Evolutionary conservation across 805 yeast species (phyloP).

Genomic region (Candida dendrica): DNA sequence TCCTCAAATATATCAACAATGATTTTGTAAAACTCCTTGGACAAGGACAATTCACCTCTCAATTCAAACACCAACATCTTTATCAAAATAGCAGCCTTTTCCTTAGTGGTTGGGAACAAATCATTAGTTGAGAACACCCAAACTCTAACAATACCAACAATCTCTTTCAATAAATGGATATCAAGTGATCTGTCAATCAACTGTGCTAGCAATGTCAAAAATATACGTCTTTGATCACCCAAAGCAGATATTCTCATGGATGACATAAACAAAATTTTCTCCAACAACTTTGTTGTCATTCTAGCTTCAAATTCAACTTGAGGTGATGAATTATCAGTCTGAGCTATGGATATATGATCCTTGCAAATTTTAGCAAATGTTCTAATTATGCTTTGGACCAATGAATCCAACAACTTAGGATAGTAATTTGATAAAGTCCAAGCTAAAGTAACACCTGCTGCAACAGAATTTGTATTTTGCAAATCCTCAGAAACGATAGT

Average conservation of each 20-base stretch:
- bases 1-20: slow-evolving; percentile 85
- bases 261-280: slow-evolving; percentile 68
- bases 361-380: slow-evolving; percentile 85
- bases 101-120: slow-evolving; percentile 89
- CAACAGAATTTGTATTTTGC: slow-evolving; percentile 62
- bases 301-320: slow-evolving; percentile 63
- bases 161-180: slow-evolving; percentile 62
- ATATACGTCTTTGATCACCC: slow-evolving; percentile 90
- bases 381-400: slow-evolving; percentile 72
- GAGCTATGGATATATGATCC: slow-evolving; percentile 64
- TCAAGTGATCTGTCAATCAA: slow-evolving; percentile 85
- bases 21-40: slow-evolving; percentile 76
- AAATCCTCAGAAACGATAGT: slow-evolving; percentile 76
- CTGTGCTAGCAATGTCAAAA: slow-evolving; percentile 79
- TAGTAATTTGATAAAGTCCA: slow-evolving; percentile 75
- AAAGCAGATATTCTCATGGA: slow-evolving; percentile 76
- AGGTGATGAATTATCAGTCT: slow-evolving; percentile 27
- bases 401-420: slow-evolving; percentile 67
- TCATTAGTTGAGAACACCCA: slow-evolving; percentile 88
- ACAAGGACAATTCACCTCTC: slow-evolving; percentile 73
- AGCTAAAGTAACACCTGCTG: slow-evolving; percentile 78
- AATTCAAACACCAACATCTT: slow-evolving; percentile 92
- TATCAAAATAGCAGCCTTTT: slow-evolving; percentile 86
- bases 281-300: slow-evolving; percentile 70
- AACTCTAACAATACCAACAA: slow-evolving; percentile 67